These are phyloP conservation scores for Imleria badia DNA, from an alignment of 768 basidiomycete genomes.

Conservation along the genomic window DNA sequence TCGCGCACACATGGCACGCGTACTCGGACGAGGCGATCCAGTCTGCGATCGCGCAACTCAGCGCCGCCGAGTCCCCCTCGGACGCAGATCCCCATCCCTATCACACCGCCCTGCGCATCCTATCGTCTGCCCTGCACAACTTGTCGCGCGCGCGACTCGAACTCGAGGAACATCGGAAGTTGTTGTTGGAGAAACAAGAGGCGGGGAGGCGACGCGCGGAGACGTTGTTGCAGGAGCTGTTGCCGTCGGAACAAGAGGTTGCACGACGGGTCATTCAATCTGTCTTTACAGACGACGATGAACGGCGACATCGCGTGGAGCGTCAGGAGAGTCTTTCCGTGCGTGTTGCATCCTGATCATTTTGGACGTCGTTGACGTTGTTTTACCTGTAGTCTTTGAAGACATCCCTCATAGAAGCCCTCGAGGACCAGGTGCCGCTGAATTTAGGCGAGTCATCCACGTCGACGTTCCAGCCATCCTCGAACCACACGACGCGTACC, in stretches of 20 bases:
- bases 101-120: conserved; percentile 62
- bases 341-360: conserved; percentile 16
- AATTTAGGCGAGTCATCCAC: conserved; percentile 27
- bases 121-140: conserved; percentile 66
- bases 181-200: conserved; percentile 59
- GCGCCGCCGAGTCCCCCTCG: conserved; percentile 45
- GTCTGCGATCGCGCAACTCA: conserved; percentile 53
- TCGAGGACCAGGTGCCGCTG: conserved; percentile 49
- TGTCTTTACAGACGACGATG: conserved; percentile 53
- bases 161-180: conserved; percentile 56
- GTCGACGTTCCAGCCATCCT: conserved; percentile 4
- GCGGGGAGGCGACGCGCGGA: conserved; percentile 53
- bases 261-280: conserved; percentile 67
- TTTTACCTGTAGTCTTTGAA: conserved; percentile 38
- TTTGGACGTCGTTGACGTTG: not conserved
- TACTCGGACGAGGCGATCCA: conserved; percentile 76
- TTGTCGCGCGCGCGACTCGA: conserved; percentile 58
- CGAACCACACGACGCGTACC: not conserved
- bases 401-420: conserved; percentile 46
- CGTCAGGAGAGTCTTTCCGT: conserved; percentile 63
- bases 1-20: conserved; percentile 74
- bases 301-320: conserved; percentile 46
- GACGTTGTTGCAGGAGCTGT: conserved; percentile 55
- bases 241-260: conserved; percentile 61
- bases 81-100: conserved; percentile 55